A percentile compares a stretch with the other conserved stretches of the same genome.
Conservation (phyloP, 768 basidiomycete genomes). For the Russula virescens region DNA sequence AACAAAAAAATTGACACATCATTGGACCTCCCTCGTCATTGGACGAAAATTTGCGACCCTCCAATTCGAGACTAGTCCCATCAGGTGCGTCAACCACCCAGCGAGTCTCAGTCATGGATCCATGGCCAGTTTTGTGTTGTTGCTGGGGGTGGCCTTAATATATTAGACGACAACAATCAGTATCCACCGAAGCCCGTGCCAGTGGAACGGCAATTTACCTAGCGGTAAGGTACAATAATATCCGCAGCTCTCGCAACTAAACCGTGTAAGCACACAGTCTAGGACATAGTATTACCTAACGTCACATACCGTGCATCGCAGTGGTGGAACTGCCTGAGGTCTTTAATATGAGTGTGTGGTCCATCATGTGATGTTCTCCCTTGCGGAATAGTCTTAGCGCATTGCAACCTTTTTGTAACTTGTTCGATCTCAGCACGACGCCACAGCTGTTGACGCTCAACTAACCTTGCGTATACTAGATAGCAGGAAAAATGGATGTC, state of each 20-base stretch:
- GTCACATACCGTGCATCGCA: constrained; percentile 43
- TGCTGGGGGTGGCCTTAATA: constrained; percentile 49
- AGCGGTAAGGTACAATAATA: constrained; percentile 55
- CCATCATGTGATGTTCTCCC: constrained; percentile 41
- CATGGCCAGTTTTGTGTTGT: constrained; percentile 58
- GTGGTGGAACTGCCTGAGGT: constrained; percentile 54
- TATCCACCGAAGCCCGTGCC: neutral
- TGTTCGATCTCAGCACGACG: neutral
- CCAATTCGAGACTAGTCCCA: constrained; percentile 45
- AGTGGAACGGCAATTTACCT: constrained; percentile 33
- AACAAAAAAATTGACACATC: constrained; percentile 55
- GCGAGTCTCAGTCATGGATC: constrained; percentile 53
- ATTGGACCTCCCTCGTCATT: constrained; percentile 56
- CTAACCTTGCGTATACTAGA: constrained; percentile 50
- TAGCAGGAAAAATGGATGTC: neutral
- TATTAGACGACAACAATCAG: neutral
- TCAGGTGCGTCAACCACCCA: constrained; percentile 56
- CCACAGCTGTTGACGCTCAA: neutral
- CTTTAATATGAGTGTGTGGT: constrained; percentile 44
- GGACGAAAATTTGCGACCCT: constrained; percentile 49
- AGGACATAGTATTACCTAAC: neutral
- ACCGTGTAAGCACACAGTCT: neutral
- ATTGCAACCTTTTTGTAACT: constrained; percentile 49
- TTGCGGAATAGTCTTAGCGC: constrained; percentile 42
- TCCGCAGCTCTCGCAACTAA: constrained; percentile 50